Evolutionary conservation across 306 rosid genomes (phyloP), one percentile per base, ranked within the genome.

Genomic region (Vicia faba): DNA sequence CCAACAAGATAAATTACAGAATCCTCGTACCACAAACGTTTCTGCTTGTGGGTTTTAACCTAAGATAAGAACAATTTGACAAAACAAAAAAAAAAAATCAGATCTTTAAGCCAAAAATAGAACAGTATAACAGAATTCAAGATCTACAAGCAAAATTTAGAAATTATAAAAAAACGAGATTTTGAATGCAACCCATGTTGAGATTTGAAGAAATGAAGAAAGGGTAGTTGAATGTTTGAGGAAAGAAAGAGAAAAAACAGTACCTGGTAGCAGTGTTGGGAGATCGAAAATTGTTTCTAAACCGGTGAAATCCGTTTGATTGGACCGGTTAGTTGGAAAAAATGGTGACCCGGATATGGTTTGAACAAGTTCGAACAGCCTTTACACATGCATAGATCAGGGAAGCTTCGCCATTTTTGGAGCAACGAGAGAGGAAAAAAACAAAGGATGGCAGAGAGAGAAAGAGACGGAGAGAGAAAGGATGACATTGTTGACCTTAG

Each of bases 31-130:
- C 38, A 19, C 57, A n/a, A 63, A 59, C 29, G 31, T 75, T 75
- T 64, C 61, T 72, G 71, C 72, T 76, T 75, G 38, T 36, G 72
- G 72, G 72, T 61, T 75, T 75, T 66, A 66, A 71, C 71, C 74
- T 54, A 51, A 75, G 77, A 75, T 51, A 49, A 75, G 78, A 72
- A 55, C 74, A 50, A 75, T 71, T 64, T 62, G 18, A 67, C 54
- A 45, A 71, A 12, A 0, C 35, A 28, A 45, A 67, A 20, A 28
- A 45, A 67, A 20, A 45, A 75, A 46, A 29, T 62, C 73, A 79
- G 74, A 82, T 82, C 86, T 68, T 68, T 13, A 20, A 71, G 64
- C 48, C 20, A 68, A 45, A 54, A 39, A 38, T 28, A 16, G 64
- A 72, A 68, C 26, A 75, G 69, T 75, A 35, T 66, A 68, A 64